Evolutionary conservation across 768 basidiomycete genomes (phyloP), one percentile per base, ranked within the genome.

Genomic region (Cubamyces lactineus): DNA sequence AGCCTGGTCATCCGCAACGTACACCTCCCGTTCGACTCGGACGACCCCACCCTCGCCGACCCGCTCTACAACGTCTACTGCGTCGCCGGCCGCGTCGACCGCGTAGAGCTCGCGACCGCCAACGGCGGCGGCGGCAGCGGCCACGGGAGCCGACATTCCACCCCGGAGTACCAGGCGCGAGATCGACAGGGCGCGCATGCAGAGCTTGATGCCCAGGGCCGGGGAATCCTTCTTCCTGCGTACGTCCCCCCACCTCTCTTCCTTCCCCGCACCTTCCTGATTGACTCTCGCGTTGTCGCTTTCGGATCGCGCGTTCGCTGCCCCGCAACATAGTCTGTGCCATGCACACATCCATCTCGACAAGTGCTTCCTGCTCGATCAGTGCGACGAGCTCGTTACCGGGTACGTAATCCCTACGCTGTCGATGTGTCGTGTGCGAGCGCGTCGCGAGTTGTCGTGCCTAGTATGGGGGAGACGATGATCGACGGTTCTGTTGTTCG

Each of bases 271-370:
- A n/a, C n/a, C n/a, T n/a, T n/a, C n/a, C n/a, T n/a, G n/a, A n/a
- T n/a, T n/a, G n/a, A n/a, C n/a, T n/a, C n/a, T n/a, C n/a, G n/a
- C n/a, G n/a, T n/a, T n/a, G n/a, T n/a, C n/a, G n/a, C n/a, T n/a
- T n/a, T n/a, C n/a, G n/a, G n/a, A n/a, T n/a, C n/a, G n/a, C n/a
- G n/a, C n/a, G n/a, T n/a, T 21, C 28, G 42, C 34, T 16, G 5
- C 16, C 16, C 21, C 8, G 19, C 34, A 16, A n/a, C 53, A 79
- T n/a, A n/a, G 80, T 7, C 59, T 87, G 53, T 86, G 85, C 70
- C 86, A 86, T 72, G 79, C 84, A 19, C 85, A 87, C 67, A 82
- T 88, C 66, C 86, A 86, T 72, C 78, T 88, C 34, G 86, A 88
- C 76, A 86, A 88, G 72, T 87, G 84, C 72, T 86, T 86, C 70